Conservation (phyloP, 176 grass and related monocot genomes). For the Juncus inflexus region DNA sequence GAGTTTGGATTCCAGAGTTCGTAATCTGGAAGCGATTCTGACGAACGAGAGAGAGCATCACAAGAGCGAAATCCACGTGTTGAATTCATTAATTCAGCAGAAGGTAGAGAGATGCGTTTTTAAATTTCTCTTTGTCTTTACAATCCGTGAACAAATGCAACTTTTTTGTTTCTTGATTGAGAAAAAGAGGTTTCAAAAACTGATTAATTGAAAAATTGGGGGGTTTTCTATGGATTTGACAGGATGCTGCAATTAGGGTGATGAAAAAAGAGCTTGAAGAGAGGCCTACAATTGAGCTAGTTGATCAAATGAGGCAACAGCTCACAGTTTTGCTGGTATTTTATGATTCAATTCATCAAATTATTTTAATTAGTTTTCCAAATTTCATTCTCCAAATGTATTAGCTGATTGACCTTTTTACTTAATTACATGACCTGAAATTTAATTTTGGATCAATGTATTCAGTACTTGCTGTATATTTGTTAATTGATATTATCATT, state of each 20-base stretch:
- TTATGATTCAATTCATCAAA: not conserved
- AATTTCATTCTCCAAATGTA: not conserved
- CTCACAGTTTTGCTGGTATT: slow-evolving; percentile 23
- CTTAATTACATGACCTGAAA: too few relatives aligned
- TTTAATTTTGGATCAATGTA: not conserved
- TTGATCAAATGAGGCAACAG: slow-evolving; percentile 6
- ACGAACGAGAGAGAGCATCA: slow-evolving; percentile 20
- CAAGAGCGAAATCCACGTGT: not conserved
- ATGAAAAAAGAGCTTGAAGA: too few relatives aligned
- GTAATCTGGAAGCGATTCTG: slow-evolving; percentile 23
- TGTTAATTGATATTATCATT: not conserved
- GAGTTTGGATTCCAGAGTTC: not conserved
- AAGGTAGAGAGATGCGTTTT: slow-evolving; percentile 12
- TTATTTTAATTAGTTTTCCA: not conserved
- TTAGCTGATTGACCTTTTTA: not conserved
- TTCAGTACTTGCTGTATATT: not conserved
- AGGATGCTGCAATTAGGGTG: slow-evolving; percentile 4
- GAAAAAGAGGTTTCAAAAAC: not conserved
- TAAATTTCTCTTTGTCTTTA: not conserved
- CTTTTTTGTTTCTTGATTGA: not conserved
- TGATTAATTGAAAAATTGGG: not conserved
- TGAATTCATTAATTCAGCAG: slow-evolving; percentile 15
- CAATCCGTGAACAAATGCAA: not conserved
- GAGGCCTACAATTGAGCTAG: too few relatives aligned
- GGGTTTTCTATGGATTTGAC: slow-evolving; percentile 12